Base-by-base conservation (phyloP, 2,329 filamentous ascomycete species). In the Dactylellina drechsleri region DNA sequence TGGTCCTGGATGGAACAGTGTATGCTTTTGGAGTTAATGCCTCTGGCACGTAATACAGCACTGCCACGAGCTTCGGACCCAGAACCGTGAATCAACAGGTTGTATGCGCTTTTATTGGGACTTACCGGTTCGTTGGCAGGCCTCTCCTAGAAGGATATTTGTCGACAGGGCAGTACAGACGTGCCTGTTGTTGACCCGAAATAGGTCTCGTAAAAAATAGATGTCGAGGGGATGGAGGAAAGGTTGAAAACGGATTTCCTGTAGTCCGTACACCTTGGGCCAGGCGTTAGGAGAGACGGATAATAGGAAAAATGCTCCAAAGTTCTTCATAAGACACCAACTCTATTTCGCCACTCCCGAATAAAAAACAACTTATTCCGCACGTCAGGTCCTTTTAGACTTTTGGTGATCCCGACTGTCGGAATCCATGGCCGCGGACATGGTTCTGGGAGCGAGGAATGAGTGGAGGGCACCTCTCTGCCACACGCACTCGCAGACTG, bases 401-500 rank as follows among this genome's bases (percentile, higher is more conserved):
- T 67, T 67, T 74, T 45, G 70, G 62, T 62, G 60, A 74, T 74
- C 70, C 70, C 59, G 50, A 74, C 70, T 74, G 70, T 74, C 70
- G 70, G 70, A 74, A 74, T 74, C 52, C 70, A 67, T 67, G 70
- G 70, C 70, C 70, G 57, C 58, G 70, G 57, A 74, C 70, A 74
- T 74, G 70, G 70, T 74, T 64, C 70, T 74, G 70, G 62, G 70
- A 58, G 70, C 57, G 50, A 67, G 31, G 58, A 74, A 62, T 73
- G 70, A 74, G 52, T 57, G 61, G 61, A 66, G 57, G 68, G 62
- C 47, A 62, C 58, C 50, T 62, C 50, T 73, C 60, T 26, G 68
- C 54, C 61, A 64, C 66, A 60, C 58, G 40, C 58, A 56, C n/a
- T 20, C 16, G 47, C 47, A 52, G 15, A 47, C 13, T 47, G 1